Evolutionary conservation across 169 alveolate species (phyloP), one percentile per base, ranked within the genome.

Genomic region (Cryptosporidium ryanae): DNA sequence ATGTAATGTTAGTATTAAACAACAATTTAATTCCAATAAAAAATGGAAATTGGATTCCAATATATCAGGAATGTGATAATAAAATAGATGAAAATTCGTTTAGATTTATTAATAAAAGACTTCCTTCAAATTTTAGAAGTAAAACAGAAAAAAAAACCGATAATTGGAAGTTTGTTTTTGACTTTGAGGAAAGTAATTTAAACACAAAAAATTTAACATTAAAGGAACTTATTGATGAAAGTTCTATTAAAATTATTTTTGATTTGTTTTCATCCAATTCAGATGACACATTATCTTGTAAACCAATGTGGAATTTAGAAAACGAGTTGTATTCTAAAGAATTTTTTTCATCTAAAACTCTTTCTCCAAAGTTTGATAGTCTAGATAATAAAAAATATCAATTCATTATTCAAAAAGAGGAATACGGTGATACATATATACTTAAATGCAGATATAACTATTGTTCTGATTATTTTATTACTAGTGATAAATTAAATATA

Each of bases 1-100:
- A 29, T 34, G 12, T 76, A 59, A 18, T 23, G n/a, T 7, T 76
- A 29, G 59, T 34, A 23, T 67, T 57, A 13, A n/a, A 43, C 25
- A 55, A 50, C 0, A 27, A 59, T 21, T n/a, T 0, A 21, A 10
- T 52, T 15, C 34, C 66, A n/a, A 43, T 68, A n/a, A 34, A 49
- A 25, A 48, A 68, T 21, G 83, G 83, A 4, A 68, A 21, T 32
- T 68, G 83, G 83, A 64, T 49, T 12, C 83, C 83, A 12, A 21
- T 68, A 23, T 68, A 68, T 18, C 65, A 66, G 23, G 82, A 66
- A 13, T 46, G 46, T 49, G 46, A 38, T 6, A 10, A 38, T 38
- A 10, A 10, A 1, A 38, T 38, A 6, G 48, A 61, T 25, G 49
- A 59, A 52, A 31, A 21, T 44, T 44, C 18, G 8, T 46, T 10